Base-by-base conservation (phyloP, 371 early-diverging fungal genomes). In the Saksenaea vasiformis region DNA sequence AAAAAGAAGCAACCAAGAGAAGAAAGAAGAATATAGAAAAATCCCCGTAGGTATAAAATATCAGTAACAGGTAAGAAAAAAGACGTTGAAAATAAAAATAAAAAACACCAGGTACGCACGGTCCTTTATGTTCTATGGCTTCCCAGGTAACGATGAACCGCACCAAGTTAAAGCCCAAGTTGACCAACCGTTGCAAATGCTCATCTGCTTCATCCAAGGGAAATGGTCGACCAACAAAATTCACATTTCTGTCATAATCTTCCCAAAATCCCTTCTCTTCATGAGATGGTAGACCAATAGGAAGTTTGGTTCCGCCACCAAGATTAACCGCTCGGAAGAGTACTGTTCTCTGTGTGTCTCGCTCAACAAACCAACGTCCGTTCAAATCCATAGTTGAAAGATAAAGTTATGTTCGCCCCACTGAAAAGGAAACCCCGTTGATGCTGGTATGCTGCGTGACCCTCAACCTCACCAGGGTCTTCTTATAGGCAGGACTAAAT, bases 81-180 rank as follows among this genome's bases (percentile, higher is more conserved):
- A 31, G 38, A 28, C n/a, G 2, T 1, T 24, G 11, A 3, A 2
- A 10, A 43, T 11, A 35, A 3, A 61, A 53, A 53, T 22, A 54
- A 41, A 31, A 31, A 31, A 31, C 2, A 31, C 31, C 31, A 31
- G 31, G 31, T 39, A 84, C 87, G 76, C 76, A 89, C 87, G 92
- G 92, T 62, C 91, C 92, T 54, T 78, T 73, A 74, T 90, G 92
- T 62, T 91, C 94, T 28, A 95, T 69, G 7, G 94, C 85, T 74
- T 95, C 96, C 96, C 96, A 95, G 24, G 93, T 84, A 17, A 92
- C 84, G 43, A 90, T 67, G 43, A 93, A 82, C 4, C 96, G 79
- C 17, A 94, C 64, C 59, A 95, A 82, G 57, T 87, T 92, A 60
- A 96, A 88, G 0, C 96, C 96, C 90, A 90, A 91, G 35, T 80